Evolutionary conservation across 768 basidiomycete genomes (phyloP).

Genomic region (Leccinum truebloodii): DNA sequence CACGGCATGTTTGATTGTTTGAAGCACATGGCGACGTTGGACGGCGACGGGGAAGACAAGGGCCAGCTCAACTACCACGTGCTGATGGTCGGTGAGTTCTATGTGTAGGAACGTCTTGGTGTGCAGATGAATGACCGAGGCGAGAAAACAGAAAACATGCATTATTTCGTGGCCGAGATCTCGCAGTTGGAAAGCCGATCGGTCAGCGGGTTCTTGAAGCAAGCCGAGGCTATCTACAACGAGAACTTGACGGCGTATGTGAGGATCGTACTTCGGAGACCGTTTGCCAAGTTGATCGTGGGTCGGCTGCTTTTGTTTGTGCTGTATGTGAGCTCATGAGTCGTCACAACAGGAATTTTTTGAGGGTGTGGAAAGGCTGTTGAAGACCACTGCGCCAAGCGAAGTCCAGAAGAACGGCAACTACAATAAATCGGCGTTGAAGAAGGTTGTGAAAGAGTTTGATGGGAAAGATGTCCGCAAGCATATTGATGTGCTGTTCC

Average conservation of each 20-base stretch:
- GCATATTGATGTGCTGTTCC: slow-evolving; percentile 80
- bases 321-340: slow-evolving; percentile 3
- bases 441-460: slow-evolving; percentile 84
- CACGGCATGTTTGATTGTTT: slow-evolving; percentile 89
- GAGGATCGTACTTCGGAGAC: slow-evolving; percentile 81
- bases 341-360: slow-evolving; percentile 76
- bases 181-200: slow-evolving; percentile 67
- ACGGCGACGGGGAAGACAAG: slow-evolving; percentile 92
- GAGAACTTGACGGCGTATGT: slow-evolving; percentile 88
- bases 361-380: slow-evolving; percentile 85
- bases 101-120: not conserved
- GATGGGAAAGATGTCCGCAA: slow-evolving; percentile 89
- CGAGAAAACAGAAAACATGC: slow-evolving; percentile 82
- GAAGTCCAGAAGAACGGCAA: slow-evolving; percentile 75
- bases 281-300: slow-evolving; percentile 86
- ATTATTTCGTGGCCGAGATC: slow-evolving; percentile 85
- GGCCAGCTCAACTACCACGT: slow-evolving; percentile 97
- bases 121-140: slow-evolving; percentile 5
- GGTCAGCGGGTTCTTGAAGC: slow-evolving; percentile 59
- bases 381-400: slow-evolving; percentile 74
- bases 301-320: slow-evolving; percentile 27
- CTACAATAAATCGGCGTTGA: slow-evolving; percentile 77
- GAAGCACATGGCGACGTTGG: slow-evolving; percentile 95
- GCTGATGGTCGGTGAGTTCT: slow-evolving; percentile 80
- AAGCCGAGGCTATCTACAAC: slow-evolving; percentile 83